These are phyloP conservation scores for Talaromyces sp. DNA, from an alignment of 2,329 filamentous ascomycete species.

Conservation along the genomic window DNA sequence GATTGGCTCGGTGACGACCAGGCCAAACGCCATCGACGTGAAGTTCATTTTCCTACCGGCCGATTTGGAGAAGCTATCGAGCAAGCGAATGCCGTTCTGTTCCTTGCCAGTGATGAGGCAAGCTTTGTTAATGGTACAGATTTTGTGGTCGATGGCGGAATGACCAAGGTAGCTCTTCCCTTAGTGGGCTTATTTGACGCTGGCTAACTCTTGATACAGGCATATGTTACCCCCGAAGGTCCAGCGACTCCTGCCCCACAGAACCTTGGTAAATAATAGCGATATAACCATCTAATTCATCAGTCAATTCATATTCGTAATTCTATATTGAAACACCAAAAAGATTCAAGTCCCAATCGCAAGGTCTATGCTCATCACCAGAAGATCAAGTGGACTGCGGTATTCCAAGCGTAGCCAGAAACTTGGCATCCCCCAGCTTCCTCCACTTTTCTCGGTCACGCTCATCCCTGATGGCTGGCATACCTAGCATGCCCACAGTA, in stretches of 20 bases:
- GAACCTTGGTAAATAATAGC: conserved; percentile 40
- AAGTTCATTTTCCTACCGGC: conserved; percentile 84
- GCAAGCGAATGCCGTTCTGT: conserved; percentile 58
- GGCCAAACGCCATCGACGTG: conserved; percentile 74
- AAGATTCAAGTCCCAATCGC: neutral
- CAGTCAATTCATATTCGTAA: neutral
- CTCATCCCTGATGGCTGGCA: conserved; percentile 24
- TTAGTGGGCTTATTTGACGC: neutral
- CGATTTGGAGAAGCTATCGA: conserved; percentile 92
- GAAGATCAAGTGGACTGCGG: conserved; percentile 11
- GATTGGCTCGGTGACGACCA: conserved; percentile 89
- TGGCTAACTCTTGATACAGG: conserved; percentile 38
- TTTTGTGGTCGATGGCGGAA: conserved; percentile 91
- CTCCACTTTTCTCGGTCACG: conserved; percentile 23
- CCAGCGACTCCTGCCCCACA: conserved; percentile 52
- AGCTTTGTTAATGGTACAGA: conserved; percentile 53
- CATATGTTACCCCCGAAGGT: conserved; percentile 67
- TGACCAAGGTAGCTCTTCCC: conserved; percentile 63
- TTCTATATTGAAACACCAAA: neutral
- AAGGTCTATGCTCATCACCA: neutral
- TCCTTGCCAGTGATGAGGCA: conserved; percentile 22
- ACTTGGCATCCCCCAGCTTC: conserved; percentile 20
- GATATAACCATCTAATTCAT: neutral
- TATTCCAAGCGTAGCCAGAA: conserved; percentile 23
- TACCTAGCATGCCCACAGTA: conserved; percentile 26